These are phyloP conservation scores for Coemansia sp. DNA, from an alignment of 192 early-diverging fungal genomes.

Conservation along the genomic window DNA sequence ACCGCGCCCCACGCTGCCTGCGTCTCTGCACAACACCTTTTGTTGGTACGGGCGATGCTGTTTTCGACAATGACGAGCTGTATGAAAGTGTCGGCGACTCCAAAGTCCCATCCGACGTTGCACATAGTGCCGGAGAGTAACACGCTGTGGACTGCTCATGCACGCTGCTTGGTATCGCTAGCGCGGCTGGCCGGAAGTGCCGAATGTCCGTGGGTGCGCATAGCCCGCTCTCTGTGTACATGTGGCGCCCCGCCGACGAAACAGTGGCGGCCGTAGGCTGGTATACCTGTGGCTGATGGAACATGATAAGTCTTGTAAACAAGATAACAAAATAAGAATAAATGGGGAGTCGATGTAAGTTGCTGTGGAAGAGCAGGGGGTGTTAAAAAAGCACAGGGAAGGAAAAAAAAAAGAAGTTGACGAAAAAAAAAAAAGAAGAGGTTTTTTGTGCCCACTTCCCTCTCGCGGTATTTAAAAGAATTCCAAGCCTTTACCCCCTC, in stretches of 20 bases:
- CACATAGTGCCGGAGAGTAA: slow-evolving; percentile 17
- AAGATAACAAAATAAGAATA: neutral
- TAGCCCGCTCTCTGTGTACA: slow-evolving; percentile 16
- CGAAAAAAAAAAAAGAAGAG: neutral
- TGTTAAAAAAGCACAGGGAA: neutral
- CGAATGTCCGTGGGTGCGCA: slow-evolving; percentile 5
- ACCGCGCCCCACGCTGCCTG: slow-evolving; percentile 30
- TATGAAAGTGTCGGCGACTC: slow-evolving; percentile 25
- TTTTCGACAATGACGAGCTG: slow-evolving; percentile 21
- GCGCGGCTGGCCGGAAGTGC: neutral
- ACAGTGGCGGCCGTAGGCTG: slow-evolving; percentile 4
- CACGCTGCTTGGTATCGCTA: neutral
- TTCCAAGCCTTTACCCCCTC: neutral
- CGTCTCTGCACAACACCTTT: neutral
- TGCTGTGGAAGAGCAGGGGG: neutral
- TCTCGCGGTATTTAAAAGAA: slow-evolving; percentile 6
- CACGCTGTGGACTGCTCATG: neutral
- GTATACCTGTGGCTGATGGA: slow-evolving; percentile 7
- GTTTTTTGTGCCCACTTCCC: neutral
- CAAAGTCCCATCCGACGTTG: too few relatives aligned
- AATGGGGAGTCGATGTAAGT: neutral
- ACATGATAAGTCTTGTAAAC: slow-evolving; percentile 13
- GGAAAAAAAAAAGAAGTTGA: neutral
- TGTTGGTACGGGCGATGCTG: slow-evolving; percentile 31
- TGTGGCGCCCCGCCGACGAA: slow-evolving; percentile 10